Evolutionary conservation across 352 stramenopile species (phyloP).

Genomic region (Achlya hypogyna): DNA sequence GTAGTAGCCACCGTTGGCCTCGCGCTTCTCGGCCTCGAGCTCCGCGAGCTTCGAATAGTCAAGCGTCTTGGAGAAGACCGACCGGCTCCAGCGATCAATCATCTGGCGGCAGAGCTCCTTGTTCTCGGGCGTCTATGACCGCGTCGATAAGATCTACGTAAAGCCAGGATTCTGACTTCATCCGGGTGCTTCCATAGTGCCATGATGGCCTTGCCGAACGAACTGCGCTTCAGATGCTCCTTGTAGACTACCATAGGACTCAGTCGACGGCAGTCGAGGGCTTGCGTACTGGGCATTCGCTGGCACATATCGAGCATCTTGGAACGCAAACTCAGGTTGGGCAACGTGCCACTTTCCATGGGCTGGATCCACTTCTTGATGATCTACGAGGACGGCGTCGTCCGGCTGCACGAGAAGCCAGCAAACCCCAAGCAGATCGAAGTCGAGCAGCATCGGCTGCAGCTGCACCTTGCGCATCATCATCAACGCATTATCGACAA

Average conservation of each 20-base stretch:
- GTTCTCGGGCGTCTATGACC: conserved; percentile 60
- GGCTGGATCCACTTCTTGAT: conserved; percentile 87
- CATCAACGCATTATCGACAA: conserved; percentile 57
- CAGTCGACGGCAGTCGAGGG: background rate
- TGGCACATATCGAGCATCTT: conserved; percentile 81
- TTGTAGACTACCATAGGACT: conserved; percentile 54
- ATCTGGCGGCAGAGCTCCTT: conserved; percentile 78
- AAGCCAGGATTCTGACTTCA: conserved; percentile 36
- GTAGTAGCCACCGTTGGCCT: background rate
- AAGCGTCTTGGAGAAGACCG: conserved; percentile 83
- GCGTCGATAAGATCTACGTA: background rate
- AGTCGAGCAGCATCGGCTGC: conserved; percentile 82
- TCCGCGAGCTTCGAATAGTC: conserved; percentile 82
- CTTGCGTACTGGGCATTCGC: conserved; percentile 50
- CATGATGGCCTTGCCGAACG: conserved; percentile 85
- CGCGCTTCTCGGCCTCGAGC: conserved; percentile 70
- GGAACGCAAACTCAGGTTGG: conserved; percentile 76
- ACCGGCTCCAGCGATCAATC: conserved; percentile 81
- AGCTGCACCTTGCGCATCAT: conserved; percentile 74
- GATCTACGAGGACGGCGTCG: conserved; percentile 33
- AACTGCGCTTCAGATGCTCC: conserved; percentile 81
- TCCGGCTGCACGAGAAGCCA: background rate
- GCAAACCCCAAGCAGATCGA: conserved; percentile 73
- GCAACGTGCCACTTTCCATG: conserved; percentile 59
- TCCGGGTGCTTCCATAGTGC: conserved; percentile 79